Evolutionary conservation across 2,329 filamentous ascomycete genomes (phyloP).

Genomic region (Fusarium nurragi): DNA sequence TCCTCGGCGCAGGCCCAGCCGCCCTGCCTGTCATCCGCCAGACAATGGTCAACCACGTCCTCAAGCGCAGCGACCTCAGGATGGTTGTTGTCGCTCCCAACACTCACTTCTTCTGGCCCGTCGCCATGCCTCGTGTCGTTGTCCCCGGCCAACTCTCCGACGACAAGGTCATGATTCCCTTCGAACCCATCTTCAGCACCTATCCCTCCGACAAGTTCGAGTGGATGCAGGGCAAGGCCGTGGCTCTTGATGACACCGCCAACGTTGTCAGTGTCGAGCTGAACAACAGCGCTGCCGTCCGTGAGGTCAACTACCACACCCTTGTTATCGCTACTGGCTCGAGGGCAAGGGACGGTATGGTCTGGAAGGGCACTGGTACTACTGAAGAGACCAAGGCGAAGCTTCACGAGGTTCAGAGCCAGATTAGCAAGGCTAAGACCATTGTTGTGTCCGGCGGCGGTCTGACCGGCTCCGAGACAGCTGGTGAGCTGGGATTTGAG

Average conservation of each 20-base stretch:
- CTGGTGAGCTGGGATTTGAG: constrained; percentile 61
- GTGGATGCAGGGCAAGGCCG: constrained; percentile 61
- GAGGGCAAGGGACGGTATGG: constrained; percentile 54
- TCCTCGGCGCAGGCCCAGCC: constrained; percentile 60
- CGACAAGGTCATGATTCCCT: constrained; percentile 48
- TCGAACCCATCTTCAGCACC: constrained; percentile 57
- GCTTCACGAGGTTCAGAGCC: constrained; percentile 49
- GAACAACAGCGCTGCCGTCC: constrained; percentile 45
- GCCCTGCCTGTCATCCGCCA: constrained; percentile 61
- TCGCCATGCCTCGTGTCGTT: constrained; percentile 59
- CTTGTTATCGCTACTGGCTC: constrained; percentile 66
- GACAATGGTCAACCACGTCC: constrained; percentile 56
- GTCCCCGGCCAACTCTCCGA: constrained; percentile 58
- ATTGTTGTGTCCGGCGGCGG: constrained; percentile 64
- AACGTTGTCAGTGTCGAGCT: constrained; percentile 56
- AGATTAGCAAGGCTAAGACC: constrained; percentile 55
- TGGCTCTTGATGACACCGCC: constrained; percentile 52
- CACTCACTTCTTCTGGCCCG: constrained; percentile 60
- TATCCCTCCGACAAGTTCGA: constrained; percentile 61
- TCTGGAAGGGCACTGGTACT: constrained; percentile 59
- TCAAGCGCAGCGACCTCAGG: constrained; percentile 53
- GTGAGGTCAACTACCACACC: constrained; percentile 59
- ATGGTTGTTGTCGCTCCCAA: constrained; percentile 59
- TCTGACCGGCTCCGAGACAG: constrained; percentile 60
- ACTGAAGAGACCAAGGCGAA: constrained; percentile 54